Percentiles rank a stretch among this genome's conserved stretches.
phyloP scores from a whole-genome alignment of 1,284 basidiomycete species.

The Jaminaea rosea region DNA sequence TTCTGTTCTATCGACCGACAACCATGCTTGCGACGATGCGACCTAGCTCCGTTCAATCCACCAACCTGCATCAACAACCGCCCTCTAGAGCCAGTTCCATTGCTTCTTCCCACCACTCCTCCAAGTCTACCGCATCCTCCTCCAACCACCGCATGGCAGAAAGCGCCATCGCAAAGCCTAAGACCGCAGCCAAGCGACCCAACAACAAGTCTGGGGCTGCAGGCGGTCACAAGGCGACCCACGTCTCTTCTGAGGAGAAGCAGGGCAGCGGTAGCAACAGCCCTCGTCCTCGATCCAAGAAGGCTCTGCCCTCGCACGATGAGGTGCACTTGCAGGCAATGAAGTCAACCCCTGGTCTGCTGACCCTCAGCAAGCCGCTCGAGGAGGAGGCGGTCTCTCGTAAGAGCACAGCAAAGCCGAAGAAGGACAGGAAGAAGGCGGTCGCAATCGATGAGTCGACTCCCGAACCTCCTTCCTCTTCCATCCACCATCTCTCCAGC shows the following conservation, averaged over 20 bases:
- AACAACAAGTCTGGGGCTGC: too few relatives aligned
- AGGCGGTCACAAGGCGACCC: too few relatives aligned
- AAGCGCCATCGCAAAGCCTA: too few relatives aligned
- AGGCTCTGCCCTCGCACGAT: too few relatives aligned
- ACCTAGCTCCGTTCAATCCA: background rate
- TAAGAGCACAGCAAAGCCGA: background rate
- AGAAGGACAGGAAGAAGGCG: background rate
- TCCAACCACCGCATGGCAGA: too few relatives aligned
- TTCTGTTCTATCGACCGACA: too few relatives aligned
- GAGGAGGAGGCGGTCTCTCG: background rate
- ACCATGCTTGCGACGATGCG: constrained; percentile 1
- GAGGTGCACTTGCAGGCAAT: too few relatives aligned
- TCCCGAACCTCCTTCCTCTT: background rate
- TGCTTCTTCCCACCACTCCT: background rate
- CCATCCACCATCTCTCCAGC: background rate
- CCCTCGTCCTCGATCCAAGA: too few relatives aligned
- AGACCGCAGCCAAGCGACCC: too few relatives aligned
- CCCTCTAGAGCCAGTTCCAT: background rate
- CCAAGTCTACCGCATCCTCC: too few relatives aligned
- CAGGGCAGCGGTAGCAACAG: too few relatives aligned
- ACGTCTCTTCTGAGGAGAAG: too few relatives aligned
- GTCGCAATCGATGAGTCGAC: background rate
- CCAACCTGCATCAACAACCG: background rate
- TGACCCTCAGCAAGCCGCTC: background rate
- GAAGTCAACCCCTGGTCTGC: background rate